Evolutionary conservation across 2,329 filamentous ascomycete genomes (phyloP).

Genomic region (Penicillium sp.): DNA sequence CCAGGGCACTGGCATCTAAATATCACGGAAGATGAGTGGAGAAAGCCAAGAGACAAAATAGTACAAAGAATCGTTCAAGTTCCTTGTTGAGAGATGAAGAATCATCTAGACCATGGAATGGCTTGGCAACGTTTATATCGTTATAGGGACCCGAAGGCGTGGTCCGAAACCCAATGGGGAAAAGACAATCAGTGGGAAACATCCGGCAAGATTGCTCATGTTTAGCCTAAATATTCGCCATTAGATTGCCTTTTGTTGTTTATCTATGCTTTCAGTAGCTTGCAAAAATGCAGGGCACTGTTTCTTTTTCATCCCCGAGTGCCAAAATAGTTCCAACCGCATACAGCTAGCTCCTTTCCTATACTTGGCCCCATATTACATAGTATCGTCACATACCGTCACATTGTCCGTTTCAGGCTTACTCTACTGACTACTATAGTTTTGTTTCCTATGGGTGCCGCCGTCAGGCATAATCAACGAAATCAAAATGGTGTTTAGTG

Average conservation of each 20-base stretch:
- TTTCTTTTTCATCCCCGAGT: no score
- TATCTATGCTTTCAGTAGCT: not conserved
- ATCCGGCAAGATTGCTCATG: not conserved
- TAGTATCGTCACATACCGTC: no score
- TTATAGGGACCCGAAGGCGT: not conserved
- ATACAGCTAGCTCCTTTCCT: no score
- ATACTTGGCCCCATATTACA: no score
- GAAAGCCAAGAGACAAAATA: not conserved
- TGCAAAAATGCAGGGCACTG: no score
- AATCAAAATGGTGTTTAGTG: no score
- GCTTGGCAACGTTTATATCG: not conserved
- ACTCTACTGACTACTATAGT: no score
- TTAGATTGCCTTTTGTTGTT: not conserved
- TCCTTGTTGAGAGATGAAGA: not conserved
- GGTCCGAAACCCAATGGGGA: not conserved
- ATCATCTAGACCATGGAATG: not conserved
- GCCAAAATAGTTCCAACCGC: no score
- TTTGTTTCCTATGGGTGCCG: no score
- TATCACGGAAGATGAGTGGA: not conserved
- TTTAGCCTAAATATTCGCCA: not conserved
- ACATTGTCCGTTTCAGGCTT: no score
- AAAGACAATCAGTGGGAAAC: not conserved
- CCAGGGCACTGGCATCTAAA: not conserved
- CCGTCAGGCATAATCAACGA: no score
- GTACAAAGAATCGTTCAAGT: not conserved